These are phyloP conservation scores for Aspergillus coremiiformis DNA, from an alignment of 495 filamentous ascomycete genomes.

Conservation along the genomic window DNA sequence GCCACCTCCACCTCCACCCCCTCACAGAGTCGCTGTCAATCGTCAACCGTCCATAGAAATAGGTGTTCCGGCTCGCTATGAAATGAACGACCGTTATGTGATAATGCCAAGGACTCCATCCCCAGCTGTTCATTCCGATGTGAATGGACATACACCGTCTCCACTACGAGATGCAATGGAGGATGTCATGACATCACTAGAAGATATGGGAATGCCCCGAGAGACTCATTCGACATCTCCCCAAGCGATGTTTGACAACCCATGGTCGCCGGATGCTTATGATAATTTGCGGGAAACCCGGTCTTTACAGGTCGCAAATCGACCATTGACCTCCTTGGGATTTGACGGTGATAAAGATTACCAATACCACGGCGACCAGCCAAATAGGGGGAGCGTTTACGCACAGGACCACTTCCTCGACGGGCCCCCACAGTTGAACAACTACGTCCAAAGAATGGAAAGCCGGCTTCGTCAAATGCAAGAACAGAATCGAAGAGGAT, in stretches of 20 bases:
- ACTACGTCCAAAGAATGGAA: slow-evolving; percentile 88
- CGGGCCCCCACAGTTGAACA: slow-evolving; percentile 62
- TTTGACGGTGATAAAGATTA: slow-evolving; percentile 50
- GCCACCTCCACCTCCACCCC: slow-evolving; percentile 39
- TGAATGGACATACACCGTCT: slow-evolving; percentile 72
- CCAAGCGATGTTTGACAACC: slow-evolving; percentile 55
- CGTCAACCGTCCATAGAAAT: slow-evolving; percentile 22
- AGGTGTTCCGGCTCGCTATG: slow-evolving; percentile 33
- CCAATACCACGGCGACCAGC: slow-evolving; percentile 26
- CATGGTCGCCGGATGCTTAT: slow-evolving; percentile 90
- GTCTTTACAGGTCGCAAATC: slow-evolving; percentile 23
- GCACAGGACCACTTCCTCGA: slow-evolving; percentile 45
- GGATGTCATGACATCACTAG: slow-evolving; percentile 91
- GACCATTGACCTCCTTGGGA: slow-evolving; percentile 69
- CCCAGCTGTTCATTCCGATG: slow-evolving; percentile 54
- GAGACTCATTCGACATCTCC: slow-evolving; percentile 40
- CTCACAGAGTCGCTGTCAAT: slow-evolving; percentile 30
- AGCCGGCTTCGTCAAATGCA: slow-evolving; percentile 66
- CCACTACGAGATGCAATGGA: slow-evolving; percentile 93
- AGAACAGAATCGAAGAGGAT: slow-evolving; percentile 44
- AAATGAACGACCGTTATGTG: slow-evolving; percentile 45
- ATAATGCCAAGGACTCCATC: slow-evolving; percentile 50
- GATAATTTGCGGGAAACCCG: slow-evolving; percentile 47
- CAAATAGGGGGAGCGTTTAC: slow-evolving; percentile 33
- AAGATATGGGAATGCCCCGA: slow-evolving; percentile 70